phyloP scores from a whole-genome alignment of 2,329 filamentous ascomycete genomes.

The Aspergillus flavus region DNA sequence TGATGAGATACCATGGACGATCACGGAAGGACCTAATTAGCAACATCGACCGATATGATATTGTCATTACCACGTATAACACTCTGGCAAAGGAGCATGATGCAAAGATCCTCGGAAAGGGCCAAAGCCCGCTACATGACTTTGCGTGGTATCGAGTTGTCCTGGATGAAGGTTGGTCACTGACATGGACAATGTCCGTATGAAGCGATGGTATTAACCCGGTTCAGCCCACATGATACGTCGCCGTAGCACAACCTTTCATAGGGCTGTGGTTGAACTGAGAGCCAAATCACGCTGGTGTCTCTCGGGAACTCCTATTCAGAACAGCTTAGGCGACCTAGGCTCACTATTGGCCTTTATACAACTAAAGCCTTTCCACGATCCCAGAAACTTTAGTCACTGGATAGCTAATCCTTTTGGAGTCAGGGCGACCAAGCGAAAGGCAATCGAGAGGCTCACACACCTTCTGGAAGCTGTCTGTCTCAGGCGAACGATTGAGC shows the following conservation, averaged over 20 bases:
- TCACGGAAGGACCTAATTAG: not conserved
- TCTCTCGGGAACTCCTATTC: conserved; percentile 57
- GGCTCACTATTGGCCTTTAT: conserved; percentile 56
- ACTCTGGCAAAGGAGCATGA: conserved; percentile 43
- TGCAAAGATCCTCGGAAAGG: not conserved
- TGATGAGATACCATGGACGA: not conserved
- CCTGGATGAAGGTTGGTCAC: conserved; percentile 49
- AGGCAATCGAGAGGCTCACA: conserved; percentile 21
- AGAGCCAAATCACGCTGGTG: conserved; percentile 54
- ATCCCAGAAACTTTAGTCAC: not conserved
- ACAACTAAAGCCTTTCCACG: conserved; percentile 26
- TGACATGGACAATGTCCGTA: not conserved
- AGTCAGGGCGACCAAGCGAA: conserved; percentile 19
- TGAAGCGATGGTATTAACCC: not conserved
- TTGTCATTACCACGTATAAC: conserved; percentile 54
- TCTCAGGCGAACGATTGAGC: conserved; percentile 25
- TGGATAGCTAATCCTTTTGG: conserved; percentile 39
- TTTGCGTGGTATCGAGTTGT: conserved; percentile 49
- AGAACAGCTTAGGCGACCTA: conserved; percentile 57
- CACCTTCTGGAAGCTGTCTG: conserved; percentile 35
- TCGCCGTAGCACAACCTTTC: conserved; percentile 49
- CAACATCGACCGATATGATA: conserved; percentile 30
- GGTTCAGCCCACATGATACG: conserved; percentile 54
- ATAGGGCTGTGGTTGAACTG: conserved; percentile 48
- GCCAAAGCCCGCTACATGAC: conserved; percentile 3